Conservation (phyloP, 768 basidiomycete genomes). For the Amanita inopinata region DNA sequence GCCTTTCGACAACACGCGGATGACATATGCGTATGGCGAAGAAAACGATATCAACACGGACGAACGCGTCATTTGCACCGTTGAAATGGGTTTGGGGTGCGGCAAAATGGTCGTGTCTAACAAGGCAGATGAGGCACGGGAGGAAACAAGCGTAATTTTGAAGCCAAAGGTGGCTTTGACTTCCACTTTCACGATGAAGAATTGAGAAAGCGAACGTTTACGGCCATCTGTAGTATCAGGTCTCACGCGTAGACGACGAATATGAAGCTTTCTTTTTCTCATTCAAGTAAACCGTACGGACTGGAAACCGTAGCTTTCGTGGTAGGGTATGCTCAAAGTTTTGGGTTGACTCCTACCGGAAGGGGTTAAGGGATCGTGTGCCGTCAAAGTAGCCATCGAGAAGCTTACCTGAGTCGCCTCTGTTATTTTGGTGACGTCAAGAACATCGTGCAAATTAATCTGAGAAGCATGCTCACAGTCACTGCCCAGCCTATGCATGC, state of each 20-base stretch:
- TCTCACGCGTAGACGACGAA: too few relatives aligned
- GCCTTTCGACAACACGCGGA: slow-evolving; percentile 34
- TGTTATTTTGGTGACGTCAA: not conserved
- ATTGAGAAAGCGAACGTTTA: not conserved
- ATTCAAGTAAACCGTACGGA: slow-evolving; percentile 4
- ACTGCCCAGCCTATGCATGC: slow-evolving; percentile 13
- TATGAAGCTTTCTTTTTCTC: too few relatives aligned
- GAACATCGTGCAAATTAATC: not conserved
- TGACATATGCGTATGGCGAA: slow-evolving; percentile 20
- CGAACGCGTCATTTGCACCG: slow-evolving; percentile 41
- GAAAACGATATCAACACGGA: slow-evolving; percentile 7
- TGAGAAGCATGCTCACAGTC: slow-evolving; percentile 10
- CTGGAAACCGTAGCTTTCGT: slow-evolving; percentile 6
- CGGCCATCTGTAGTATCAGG: not conserved
- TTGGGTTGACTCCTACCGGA: slow-evolving; percentile 3
- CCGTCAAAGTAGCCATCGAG: not conserved
- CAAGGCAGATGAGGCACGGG: slow-evolving; percentile 27
- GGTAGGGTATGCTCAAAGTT: slow-evolving; percentile 5
- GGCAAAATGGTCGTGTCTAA: slow-evolving; percentile 27
- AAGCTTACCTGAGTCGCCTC: slow-evolving; percentile 5
- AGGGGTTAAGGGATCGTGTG: not conserved
- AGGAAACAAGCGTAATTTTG: slow-evolving; percentile 31
- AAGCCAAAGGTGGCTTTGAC: slow-evolving; percentile 45
- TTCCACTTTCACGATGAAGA: not conserved
- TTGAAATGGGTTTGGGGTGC: slow-evolving; percentile 38